Evolutionary conservation across 2,329 filamentous ascomycete genomes (phyloP), one percentile per base, ranked within the genome.

Genomic region (Aspergillus pseudoglaucus): DNA sequence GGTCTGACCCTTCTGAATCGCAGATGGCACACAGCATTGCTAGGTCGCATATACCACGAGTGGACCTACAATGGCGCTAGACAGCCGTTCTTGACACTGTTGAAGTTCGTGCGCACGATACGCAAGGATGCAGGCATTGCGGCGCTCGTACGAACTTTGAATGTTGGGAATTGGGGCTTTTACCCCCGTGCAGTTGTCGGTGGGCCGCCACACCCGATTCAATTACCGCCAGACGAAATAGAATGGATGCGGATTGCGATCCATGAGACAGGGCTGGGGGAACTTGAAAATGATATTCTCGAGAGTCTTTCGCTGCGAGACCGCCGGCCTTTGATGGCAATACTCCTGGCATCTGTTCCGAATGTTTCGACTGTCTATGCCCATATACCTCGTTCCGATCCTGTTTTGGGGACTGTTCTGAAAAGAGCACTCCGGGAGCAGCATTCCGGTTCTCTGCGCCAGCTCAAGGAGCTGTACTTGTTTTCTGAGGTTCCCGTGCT

Each of bases 91-190:
- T 32, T 20, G 40, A 27, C 15, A 9, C 44, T 52, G 5, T 52
- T 44, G 47, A 46, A 35, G 6, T 52, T 47, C 20, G 18, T 49
- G 2, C 10, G 38, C 8, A 46, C 42, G 4, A 43, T 49, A 9
- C 37, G 38, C 17, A 18, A 2, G n/a, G 42, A 47, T 25, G 12
- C 42, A 10, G 6, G 23, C 18, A 27, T 44, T 1, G 47, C 50
- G 32, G 22, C 17, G 8, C 18, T 39, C 14, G 42, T 52, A 10
- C 22, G 25, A 22, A 42, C 47, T 27, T 14, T 49, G 15, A 18
- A 39, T 30, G 47, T 52, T n/a, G 50, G 44, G 7, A 52, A 49
- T 33, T 51, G 43, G 49, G 46, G 39, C 10, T 41, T 41, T 20
- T 41, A 41, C 18, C 39, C 39, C 6, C 6, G 6, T 8, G 39